Percentiles rank a stretch among this genome's conserved stretches.
Conservation (phyloP, 2,329 filamentous ascomycete species). For the Hortaea sp. region DNA sequence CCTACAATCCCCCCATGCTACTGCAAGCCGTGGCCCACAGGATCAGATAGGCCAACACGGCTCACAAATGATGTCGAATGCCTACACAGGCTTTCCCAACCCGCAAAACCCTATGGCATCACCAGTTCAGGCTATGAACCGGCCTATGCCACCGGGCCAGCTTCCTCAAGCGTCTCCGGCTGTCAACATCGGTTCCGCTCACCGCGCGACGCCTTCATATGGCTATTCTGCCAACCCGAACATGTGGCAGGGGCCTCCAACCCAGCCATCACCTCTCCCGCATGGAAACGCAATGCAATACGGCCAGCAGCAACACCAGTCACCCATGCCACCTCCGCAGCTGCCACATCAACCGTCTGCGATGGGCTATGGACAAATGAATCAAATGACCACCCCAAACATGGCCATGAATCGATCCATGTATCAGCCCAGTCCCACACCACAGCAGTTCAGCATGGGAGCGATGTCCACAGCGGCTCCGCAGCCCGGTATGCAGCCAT, state of each 20-base stretch:
- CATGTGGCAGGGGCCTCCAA: conserved; percentile 40
- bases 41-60: conserved; percentile 46
- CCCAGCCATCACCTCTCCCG: conserved; percentile 39
- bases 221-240: conserved; percentile 33
- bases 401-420: conserved; percentile 41
- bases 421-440: conserved; percentile 39
- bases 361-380: conserved; percentile 39
- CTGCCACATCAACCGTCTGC: conserved; percentile 35
- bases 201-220: conserved; percentile 36
- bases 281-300: conserved; percentile 38
- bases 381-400: conserved; percentile 32
- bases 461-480: conserved; percentile 29
- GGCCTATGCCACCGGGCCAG: conserved; percentile 42
- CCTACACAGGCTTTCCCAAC: conserved; percentile 62
- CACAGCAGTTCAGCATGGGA: conserved; percentile 29
- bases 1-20: conserved; percentile 35
- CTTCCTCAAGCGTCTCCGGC: conserved; percentile 59
- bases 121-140: conserved; percentile 59
- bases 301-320: conserved; percentile 35
- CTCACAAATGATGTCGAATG: conserved; percentile 46
- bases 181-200: conserved; percentile 32
- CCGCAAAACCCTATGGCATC: conserved; percentile 65
- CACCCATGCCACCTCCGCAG: conserved; percentile 40
- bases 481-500: conserved; percentile 44
- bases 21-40: conserved; percentile 39